A percentile compares a stretch with the other conserved stretches of the same genome.
Conservation (phyloP, 1,284 basidiomycete species). For the Marasmius sp. region DNA sequence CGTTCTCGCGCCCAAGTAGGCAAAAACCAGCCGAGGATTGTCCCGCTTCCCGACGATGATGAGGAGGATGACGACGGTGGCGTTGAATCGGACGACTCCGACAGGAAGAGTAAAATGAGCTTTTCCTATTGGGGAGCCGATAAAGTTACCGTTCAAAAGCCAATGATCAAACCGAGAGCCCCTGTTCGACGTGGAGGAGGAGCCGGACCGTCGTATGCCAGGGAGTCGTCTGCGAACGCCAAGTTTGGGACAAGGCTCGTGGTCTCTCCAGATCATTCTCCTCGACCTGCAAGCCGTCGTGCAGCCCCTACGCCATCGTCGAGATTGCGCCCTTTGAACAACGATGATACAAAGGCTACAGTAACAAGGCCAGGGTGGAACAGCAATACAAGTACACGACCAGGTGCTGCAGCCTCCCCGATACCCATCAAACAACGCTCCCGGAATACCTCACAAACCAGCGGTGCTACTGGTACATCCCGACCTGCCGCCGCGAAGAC, state of each 20-base stretch:
- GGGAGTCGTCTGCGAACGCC: conserved; percentile 81
- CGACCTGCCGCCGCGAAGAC: conserved; percentile 43
- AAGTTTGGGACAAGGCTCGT: conserved; percentile 80
- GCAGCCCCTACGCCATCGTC: conserved; percentile 50
- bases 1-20: conserved; percentile 64
- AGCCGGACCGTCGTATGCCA: conserved; percentile 55
- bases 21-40: conserved; percentile 59
- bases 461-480: conserved; percentile 44
- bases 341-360: conserved; percentile 64
- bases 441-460: conserved; percentile 72
- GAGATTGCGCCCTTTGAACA: conserved; percentile 47
- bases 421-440: conserved; percentile 48
- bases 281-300: conserved; percentile 65
- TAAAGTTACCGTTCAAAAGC: conserved; percentile 82
- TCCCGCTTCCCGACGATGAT: conserved; percentile 70
- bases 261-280: conserved; percentile 45
- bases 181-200: conserved; percentile 47
- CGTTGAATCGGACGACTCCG: conserved; percentile 77
- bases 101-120: conserved; percentile 87
- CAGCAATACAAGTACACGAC: conserved; percentile 58
- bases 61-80: conserved; percentile 55
- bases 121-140: conserved; percentile 90
- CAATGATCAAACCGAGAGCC: conserved; percentile 50
- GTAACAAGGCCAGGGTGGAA: conserved; percentile 73
- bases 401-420: conserved; percentile 36